Evolutionary conservation across 345 rosid species (phyloP).

Genomic region (Populus simonii): DNA sequence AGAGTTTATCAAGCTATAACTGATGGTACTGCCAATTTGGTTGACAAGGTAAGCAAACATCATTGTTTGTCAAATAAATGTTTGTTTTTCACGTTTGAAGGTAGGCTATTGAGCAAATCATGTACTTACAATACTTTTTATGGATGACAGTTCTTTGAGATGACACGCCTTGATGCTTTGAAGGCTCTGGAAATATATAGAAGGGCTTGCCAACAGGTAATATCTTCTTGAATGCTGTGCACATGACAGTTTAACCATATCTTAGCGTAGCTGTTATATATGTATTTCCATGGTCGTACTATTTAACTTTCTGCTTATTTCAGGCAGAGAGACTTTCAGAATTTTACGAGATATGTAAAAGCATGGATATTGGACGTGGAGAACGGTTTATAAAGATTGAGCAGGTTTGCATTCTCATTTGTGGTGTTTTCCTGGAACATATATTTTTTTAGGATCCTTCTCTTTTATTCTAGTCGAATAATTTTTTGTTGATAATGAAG

Average conservation of each 20-base stretch:
- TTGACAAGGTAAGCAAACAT: constrained; percentile 69
- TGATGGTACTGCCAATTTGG: constrained; percentile 83
- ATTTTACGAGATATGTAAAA: constrained; percentile 91
- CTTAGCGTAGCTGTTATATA: background rate
- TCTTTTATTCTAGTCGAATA: background rate
- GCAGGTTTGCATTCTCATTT: constrained; percentile 56
- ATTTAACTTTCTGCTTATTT: constrained; percentile 12
- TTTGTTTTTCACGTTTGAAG: constrained; percentile 10
- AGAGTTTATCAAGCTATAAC: constrained; percentile 84
- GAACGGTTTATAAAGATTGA: constrained; percentile 81
- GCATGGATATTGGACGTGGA: constrained; percentile 75
- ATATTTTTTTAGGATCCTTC: background rate
- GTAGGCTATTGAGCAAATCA: constrained; percentile 11
- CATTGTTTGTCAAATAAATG: background rate
- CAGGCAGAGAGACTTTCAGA: constrained; percentile 95
- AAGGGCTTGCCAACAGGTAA: constrained; percentile 89
- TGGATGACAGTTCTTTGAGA: constrained; percentile 85
- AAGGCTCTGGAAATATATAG: constrained; percentile 81
- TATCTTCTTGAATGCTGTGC: constrained; percentile 15
- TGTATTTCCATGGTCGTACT: background rate
- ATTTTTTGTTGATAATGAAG: constrained; percentile 33
- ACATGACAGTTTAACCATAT: background rate
- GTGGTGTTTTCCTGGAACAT: constrained; percentile 4
- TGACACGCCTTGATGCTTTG: constrained; percentile 82
- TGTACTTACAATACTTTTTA: constrained; percentile 19